A percentile compares a stretch with the other conserved stretches of the same genome.
These are phyloP conservation scores for Thymus mandschuricus DNA, from an alignment of 257 asterid species.

Conservation along the genomic window DNA sequence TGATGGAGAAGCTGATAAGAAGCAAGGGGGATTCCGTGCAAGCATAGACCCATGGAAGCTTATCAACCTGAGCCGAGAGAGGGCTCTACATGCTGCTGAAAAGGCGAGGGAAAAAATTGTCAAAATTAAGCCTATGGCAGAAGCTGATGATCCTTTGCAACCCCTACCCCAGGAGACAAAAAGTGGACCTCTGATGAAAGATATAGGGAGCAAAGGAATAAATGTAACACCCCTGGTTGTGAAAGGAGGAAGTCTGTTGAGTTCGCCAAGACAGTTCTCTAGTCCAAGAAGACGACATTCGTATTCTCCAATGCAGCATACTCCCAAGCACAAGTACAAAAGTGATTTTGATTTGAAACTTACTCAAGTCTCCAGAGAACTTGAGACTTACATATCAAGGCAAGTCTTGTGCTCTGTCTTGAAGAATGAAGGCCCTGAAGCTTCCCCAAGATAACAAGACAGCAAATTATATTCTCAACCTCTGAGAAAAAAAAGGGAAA, in stretches of 20 bases:
- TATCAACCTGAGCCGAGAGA: constrained; percentile 79
- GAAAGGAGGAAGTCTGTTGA: constrained; percentile 45
- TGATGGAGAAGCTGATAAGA: constrained; percentile 63
- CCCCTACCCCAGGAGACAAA: constrained; percentile 79
- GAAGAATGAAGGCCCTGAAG: constrained; percentile 54
- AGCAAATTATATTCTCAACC: constrained; percentile 46
- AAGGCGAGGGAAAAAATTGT: constrained; percentile 74
- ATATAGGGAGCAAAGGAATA: constrained; percentile 33
- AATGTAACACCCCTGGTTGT: constrained; percentile 42
- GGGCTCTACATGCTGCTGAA: constrained; percentile 70
- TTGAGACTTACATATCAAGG: constrained; percentile 78
- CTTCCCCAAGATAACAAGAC: constrained; percentile 56
- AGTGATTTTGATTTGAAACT: constrained; percentile 79
- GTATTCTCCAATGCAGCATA: constrained; percentile 58
- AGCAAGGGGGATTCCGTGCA: constrained; percentile 76
- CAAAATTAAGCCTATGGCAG: constrained; percentile 40
- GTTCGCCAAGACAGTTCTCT: constrained; percentile 61
- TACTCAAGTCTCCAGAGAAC: constrained; percentile 77
- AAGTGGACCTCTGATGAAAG: constrained; percentile 66
- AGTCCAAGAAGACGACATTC: constrained; percentile 87
- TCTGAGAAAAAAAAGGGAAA: constrained; percentile 36
- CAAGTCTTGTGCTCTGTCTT: constrained; percentile 72
- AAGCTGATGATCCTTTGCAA: constrained; percentile 56
- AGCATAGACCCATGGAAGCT: constrained; percentile 97
- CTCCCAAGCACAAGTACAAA: constrained; percentile 66